These are phyloP conservation scores for Grosmannia serpens DNA, from an alignment of 2,329 filamentous ascomycete species.

Conservation along the genomic window DNA sequence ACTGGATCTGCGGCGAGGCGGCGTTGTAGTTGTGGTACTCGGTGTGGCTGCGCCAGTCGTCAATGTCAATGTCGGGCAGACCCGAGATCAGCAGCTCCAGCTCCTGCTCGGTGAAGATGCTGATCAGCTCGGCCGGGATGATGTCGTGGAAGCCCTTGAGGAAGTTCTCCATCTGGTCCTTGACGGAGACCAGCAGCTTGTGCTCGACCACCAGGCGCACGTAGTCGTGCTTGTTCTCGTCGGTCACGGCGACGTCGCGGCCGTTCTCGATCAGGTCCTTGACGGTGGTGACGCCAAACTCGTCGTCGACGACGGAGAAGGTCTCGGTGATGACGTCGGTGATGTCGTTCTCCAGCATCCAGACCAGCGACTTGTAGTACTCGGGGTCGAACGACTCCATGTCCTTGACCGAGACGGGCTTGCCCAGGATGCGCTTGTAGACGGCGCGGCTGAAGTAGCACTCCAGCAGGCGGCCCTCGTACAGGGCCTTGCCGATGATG, in stretches of 20 bases:
- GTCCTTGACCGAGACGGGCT: slow-evolving; percentile 92
- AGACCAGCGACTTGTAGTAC: slow-evolving; percentile 96
- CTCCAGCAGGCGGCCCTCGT: slow-evolving; percentile 89
- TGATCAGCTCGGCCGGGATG: slow-evolving; percentile 83
- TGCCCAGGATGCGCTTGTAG: slow-evolving; percentile 94
- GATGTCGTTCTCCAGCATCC: slow-evolving; percentile 98
- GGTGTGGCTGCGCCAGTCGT: slow-evolving; percentile 98
- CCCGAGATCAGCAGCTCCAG: slow-evolving; percentile 93
- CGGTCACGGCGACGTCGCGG: slow-evolving; percentile 83
- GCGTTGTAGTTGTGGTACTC: slow-evolving; percentile 97
- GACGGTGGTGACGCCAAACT: slow-evolving; percentile 79
- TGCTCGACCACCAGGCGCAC: slow-evolving; percentile 91
- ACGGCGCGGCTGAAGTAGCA: slow-evolving; percentile 98
- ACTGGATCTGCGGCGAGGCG: slow-evolving; percentile 92
- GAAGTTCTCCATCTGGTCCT: slow-evolving; percentile 90
- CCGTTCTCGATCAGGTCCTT: slow-evolving; percentile 82
- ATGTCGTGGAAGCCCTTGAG: slow-evolving; percentile 96
- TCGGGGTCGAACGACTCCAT: slow-evolving; percentile 98
- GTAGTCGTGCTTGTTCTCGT: slow-evolving; percentile 98
- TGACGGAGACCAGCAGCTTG: slow-evolving; percentile 80
- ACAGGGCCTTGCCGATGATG: slow-evolving; percentile 95
- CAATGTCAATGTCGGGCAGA: slow-evolving; percentile 90
- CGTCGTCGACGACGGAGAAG: slow-evolving; percentile 87
- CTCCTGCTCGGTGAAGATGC: slow-evolving; percentile 98
- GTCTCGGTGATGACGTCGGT: slow-evolving; percentile 95